Base-by-base conservation (phyloP, 2,329 filamentous ascomycete species). In the Claviceps sorghi region DNA sequence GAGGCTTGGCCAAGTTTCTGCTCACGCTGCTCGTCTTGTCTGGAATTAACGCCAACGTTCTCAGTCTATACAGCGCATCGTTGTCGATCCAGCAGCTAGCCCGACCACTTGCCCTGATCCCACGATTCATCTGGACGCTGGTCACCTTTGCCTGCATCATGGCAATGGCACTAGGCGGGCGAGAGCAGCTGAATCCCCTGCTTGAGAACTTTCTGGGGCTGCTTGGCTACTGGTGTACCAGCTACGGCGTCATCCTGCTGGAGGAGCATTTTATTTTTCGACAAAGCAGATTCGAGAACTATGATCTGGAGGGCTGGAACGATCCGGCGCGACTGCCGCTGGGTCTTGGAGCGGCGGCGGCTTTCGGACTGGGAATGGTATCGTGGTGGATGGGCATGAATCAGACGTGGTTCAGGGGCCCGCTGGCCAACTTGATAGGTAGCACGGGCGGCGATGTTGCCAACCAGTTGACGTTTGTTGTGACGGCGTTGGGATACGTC, bases 361-460 rank as follows among this genome's bases (percentile, higher is more conserved):
- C 72, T 0, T 75, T 69, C 26, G 38, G 69, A 0, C 55, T 71
- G 22, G 70, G 71, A 22, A 65, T 74, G 51, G 69, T 62, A 6
- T 57, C 74, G 11, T 70, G 79, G 19, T 65, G 79, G 4, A 76
- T 78, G 1, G 73, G 73, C 2, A 80, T 80, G 72, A 69, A 67
- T 3, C 73, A 78, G 61, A 72, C 70, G 2, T 80, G 77, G 76
- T 80, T 73, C 55, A 71, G 69, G 2, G 77, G 76, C 0, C 76
- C 77, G 1, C 74, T 80, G 57, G 77, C 76, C 1, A 64, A 68
- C 59, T 67, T 55, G 15, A 78, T 78, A 11, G 78, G 78, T 0
- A 77, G 80, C 51, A 73, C 78, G 57, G 79, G 79, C 2, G 79
- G 82, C 52, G 79, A 82, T 64, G 65, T 79, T 60, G 78, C 77